These are phyloP conservation scores for Neoboletus magnificus DNA, from an alignment of 768 basidiomycete species.

Conservation along the genomic window DNA sequence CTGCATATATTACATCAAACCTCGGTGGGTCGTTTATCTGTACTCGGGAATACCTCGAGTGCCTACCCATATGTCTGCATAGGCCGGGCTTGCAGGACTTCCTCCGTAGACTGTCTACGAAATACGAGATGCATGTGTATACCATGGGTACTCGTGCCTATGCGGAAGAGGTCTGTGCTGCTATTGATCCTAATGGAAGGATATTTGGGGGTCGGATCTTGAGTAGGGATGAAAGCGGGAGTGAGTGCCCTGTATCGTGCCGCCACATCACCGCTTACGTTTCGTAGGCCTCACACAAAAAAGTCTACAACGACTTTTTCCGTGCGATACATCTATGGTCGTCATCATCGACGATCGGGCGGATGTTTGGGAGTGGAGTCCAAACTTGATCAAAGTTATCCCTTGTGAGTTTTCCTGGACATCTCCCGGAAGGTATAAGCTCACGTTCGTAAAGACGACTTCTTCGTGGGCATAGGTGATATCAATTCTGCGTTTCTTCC, in stretches of 20 bases:
- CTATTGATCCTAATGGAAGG: constrained; percentile 85
- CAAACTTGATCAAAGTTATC: constrained; percentile 94
- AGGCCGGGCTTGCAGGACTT: constrained; percentile 87
- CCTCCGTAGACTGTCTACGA: constrained; percentile 61
- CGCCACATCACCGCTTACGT: constrained; percentile 11
- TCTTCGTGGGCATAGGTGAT: constrained; percentile 97
- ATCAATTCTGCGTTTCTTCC: constrained; percentile 95
- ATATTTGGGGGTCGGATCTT: constrained; percentile 86
- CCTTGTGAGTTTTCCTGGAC: constrained; percentile 63
- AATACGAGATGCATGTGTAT: constrained; percentile 99
- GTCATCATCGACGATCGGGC: constrained; percentile 98
- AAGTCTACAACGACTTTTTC: constrained; percentile 87
- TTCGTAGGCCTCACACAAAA: constrained; percentile 82
- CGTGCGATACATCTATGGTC: constrained; percentile 97
- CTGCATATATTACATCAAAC: constrained; percentile 97
- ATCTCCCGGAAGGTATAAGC: background rate
- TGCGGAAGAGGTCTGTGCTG: constrained; percentile 90
- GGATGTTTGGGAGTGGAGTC: constrained; percentile 98
- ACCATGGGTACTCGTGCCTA: constrained; percentile 99
- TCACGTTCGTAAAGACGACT: constrained; percentile 65
- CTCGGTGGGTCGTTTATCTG: constrained; percentile 57
- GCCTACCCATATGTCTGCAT: background rate
- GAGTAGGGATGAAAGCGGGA: constrained; percentile 94
- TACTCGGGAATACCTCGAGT: background rate
- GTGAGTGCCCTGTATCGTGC: constrained; percentile 46